Evolutionary conservation across 257 asterid species (phyloP).

Genomic region (Echium plantagineum): DNA sequence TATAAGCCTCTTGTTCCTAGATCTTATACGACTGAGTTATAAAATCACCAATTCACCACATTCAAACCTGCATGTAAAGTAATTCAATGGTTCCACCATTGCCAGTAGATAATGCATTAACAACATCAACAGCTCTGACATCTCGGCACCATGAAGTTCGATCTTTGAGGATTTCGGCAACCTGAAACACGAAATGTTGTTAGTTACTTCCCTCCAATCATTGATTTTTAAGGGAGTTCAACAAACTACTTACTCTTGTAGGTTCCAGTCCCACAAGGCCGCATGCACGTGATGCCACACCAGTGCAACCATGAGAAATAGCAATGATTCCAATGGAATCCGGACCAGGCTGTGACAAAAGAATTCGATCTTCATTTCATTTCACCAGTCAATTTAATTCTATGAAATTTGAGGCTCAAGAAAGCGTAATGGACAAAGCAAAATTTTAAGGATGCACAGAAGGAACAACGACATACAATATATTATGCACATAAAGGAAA

Average conservation of each 20-base stretch:
- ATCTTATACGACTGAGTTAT: background rate
- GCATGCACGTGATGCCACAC: slow-evolving; percentile 97
- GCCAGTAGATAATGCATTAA: slow-evolving; percentile 78
- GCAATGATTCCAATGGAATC: slow-evolving; percentile 58
- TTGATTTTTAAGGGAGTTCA: background rate
- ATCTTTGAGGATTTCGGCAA: slow-evolving; percentile 93
- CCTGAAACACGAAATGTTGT: slow-evolving; percentile 29
- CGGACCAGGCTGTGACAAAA: slow-evolving; percentile 49
- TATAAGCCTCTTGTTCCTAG: slow-evolving; percentile 1
- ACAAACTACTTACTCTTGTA: slow-evolving; percentile 51
- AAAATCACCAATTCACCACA: background rate
- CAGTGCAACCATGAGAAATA: slow-evolving; percentile 51
- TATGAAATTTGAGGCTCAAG: background rate
- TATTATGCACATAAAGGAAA: too few species aligned
- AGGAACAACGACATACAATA: slow-evolving; percentile 65
- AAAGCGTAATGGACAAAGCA: too few species aligned
- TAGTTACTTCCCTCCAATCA: background rate
- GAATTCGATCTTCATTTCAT: background rate
- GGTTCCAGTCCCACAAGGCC: slow-evolving; percentile 97
- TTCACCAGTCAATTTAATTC: background rate
- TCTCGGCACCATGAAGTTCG: slow-evolving; percentile 96
- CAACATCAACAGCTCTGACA: slow-evolving; percentile 85
- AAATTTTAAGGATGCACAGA: background rate
- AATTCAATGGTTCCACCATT: slow-evolving; percentile 92
- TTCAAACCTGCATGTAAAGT: slow-evolving; percentile 85